phyloP scores from a whole-genome alignment of 169 alveolate species.

The Plasmodium falciparum region DNA sequence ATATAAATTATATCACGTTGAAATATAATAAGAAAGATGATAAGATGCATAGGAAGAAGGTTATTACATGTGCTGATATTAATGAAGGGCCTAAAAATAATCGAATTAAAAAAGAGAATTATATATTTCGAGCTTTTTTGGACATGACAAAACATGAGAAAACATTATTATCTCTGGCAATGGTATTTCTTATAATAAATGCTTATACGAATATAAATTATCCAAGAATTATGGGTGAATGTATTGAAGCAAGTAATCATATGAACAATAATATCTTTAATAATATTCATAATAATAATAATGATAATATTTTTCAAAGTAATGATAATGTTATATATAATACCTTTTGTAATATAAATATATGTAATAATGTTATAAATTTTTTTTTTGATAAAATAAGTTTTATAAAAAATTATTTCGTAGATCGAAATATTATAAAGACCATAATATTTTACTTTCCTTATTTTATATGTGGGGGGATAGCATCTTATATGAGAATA shows the following conservation, averaged over 20 bases:
- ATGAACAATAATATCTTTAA: too few relatives aligned
- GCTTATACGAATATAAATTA: conserved; percentile 59
- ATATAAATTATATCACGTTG: too few relatives aligned
- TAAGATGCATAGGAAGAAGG: too few relatives aligned
- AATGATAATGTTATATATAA: too few relatives aligned
- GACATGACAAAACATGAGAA: conserved; percentile 61
- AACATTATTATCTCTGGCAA: conserved; percentile 19
- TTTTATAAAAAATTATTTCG: conserved; percentile 9
- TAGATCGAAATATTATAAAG: not conserved
- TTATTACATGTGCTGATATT: too few relatives aligned
- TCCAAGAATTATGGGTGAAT: conserved; percentile 75
- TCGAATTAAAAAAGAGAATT: conserved; percentile 5
- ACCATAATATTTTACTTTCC: conserved; percentile 15
- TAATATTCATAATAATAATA: too few relatives aligned
- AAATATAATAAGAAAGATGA: too few relatives aligned
- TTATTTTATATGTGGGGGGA: conserved; percentile 53
- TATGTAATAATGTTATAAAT: not conserved
- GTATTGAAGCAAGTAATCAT: conserved; percentile 6
- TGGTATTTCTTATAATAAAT: conserved; percentile 44
- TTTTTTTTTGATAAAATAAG: conserved; percentile 11
- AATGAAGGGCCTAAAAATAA: not conserved
- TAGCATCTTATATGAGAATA: conserved; percentile 68
- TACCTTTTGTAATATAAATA: too few relatives aligned
- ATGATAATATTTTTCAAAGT: too few relatives aligned
- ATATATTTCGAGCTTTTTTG: conserved; percentile 22